Evolutionary conservation across 441 rosid species (phyloP).

Genomic region (Populus hybrid): DNA sequence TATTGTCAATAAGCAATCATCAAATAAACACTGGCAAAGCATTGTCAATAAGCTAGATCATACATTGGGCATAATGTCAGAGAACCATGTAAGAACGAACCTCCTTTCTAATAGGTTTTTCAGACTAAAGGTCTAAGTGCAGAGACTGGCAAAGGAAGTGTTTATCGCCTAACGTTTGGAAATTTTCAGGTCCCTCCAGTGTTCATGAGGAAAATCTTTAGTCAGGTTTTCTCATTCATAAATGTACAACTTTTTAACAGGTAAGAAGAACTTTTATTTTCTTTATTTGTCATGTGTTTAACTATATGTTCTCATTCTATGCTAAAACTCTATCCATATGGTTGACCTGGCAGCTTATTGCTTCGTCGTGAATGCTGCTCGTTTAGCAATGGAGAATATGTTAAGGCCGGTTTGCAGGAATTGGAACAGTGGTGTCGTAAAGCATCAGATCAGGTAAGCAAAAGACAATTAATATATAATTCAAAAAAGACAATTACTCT

Average conservation of each 20-base stretch:
- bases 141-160: neutral
- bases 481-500: neutral
- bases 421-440: slow-evolving; percentile 63
- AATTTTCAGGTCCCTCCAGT: slow-evolving; percentile 52
- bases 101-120: slow-evolving; percentile 5
- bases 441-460: slow-evolving; percentile 51
- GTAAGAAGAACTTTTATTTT: slow-evolving; percentile 30
- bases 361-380: slow-evolving; percentile 80
- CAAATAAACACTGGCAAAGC: slow-evolving; percentile 61
- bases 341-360: slow-evolving; percentile 45
- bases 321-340: neutral
- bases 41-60: slow-evolving; percentile 48
- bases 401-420: slow-evolving; percentile 63
- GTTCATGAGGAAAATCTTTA: slow-evolving; percentile 46
- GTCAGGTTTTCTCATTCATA: slow-evolving; percentile 62
- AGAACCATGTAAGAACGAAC: slow-evolving; percentile 43
- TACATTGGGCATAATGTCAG: slow-evolving; percentile 42
- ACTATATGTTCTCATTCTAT: neutral
- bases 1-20: slow-evolving; percentile 51
- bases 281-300: neutral
- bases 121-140: neutral
- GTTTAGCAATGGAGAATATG: slow-evolving; percentile 75
- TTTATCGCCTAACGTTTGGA: slow-evolving; percentile 19
- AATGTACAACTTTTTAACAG: slow-evolving; percentile 71
- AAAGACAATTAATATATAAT: neutral